Percentiles rank a stretch among this genome's conserved stretches.
phyloP scores from a whole-genome alignment of 768 basidiomycete genomes.

The Agaricus blazei region DNA sequence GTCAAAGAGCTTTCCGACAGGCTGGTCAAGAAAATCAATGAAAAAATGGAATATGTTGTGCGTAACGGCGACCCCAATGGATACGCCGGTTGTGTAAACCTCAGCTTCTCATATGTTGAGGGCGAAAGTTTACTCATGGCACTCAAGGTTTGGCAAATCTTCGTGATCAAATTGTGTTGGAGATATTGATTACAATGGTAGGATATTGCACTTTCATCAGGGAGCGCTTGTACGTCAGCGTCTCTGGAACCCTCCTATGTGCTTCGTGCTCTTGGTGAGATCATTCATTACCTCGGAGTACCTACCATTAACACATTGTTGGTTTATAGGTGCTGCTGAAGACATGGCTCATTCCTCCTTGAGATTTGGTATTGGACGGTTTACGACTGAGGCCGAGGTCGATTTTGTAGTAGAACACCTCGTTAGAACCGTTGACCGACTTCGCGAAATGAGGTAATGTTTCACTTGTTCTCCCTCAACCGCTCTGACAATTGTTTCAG shows the following conservation, averaged over 20 bases:
- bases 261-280: conserved; percentile 82
- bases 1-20: conserved; percentile 74
- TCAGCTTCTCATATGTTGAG: conserved; percentile 95
- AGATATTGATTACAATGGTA: conserved; percentile 21
- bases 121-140: conserved; percentile 98
- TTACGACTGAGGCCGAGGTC: conserved; percentile 95
- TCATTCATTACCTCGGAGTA: not conserved
- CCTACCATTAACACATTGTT: conserved; percentile 1
- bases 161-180: too few species aligned
- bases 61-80: conserved; percentile 91
- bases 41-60: conserved; percentile 84
- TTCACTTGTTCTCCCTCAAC: conserved; percentile 3
- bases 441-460: conserved; percentile 89
- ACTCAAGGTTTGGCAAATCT: conserved; percentile 54
- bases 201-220: conserved; percentile 97
- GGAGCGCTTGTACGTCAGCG: conserved; percentile 97
- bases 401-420: conserved; percentile 92
- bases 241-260: conserved; percentile 99
- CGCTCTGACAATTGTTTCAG: conserved; percentile 30
- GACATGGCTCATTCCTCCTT: conserved; percentile 99
- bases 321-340: conserved; percentile 77
- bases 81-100: conserved; percentile 94
- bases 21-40: conserved; percentile 75
- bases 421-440: conserved; percentile 74
- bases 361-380: conserved; percentile 95